These are phyloP conservation scores for Amorphotheca resinae DNA, from an alignment of 495 filamentous ascomycete species.

Conservation along the genomic window DNA sequence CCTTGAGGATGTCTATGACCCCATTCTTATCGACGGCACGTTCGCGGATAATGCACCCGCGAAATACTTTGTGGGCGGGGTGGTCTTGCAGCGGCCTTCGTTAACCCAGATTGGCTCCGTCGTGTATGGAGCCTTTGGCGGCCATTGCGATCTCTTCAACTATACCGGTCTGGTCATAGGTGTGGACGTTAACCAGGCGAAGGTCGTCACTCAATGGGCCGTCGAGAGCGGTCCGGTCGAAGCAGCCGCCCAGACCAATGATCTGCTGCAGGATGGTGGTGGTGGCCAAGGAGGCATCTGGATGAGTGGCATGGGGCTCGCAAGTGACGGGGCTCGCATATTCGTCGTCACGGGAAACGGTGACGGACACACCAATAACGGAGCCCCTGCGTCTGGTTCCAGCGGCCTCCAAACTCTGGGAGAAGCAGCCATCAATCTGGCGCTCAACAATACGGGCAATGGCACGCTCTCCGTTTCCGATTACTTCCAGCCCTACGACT, in stretches of 20 bases:
- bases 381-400: slow-evolving; percentile 26
- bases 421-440: slow-evolving; percentile 27
- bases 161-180: slow-evolving; percentile 30
- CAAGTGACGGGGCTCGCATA: slow-evolving; percentile 28
- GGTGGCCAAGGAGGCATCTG: slow-evolving; percentile 33
- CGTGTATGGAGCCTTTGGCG: slow-evolving; percentile 29
- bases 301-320: slow-evolving; percentile 30
- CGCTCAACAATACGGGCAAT: slow-evolving; percentile 22
- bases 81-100: slow-evolving; percentile 29
- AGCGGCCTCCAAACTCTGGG: slow-evolving; percentile 25
- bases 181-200: background rate
- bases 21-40: slow-evolving; percentile 27
- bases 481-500: slow-evolving; percentile 33
- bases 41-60: slow-evolving; percentile 24
- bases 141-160: slow-evolving; percentile 36
- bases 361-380: slow-evolving; percentile 25
- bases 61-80: slow-evolving; percentile 31
- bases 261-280: slow-evolving; percentile 18
- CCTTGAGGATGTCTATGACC: slow-evolving; percentile 27
- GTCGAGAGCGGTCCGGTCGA: slow-evolving; percentile 24
- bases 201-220: slow-evolving; percentile 16
- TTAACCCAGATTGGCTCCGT: slow-evolving; percentile 21
- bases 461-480: slow-evolving; percentile 22
- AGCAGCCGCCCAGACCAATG: slow-evolving; percentile 11
- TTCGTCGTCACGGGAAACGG: slow-evolving; percentile 35